A percentile compares a stretch with the other conserved stretches of the same genome.
phyloP scores from a whole-genome alignment of 2,329 filamentous ascomycete species.

The Fusarium sp. region DNA sequence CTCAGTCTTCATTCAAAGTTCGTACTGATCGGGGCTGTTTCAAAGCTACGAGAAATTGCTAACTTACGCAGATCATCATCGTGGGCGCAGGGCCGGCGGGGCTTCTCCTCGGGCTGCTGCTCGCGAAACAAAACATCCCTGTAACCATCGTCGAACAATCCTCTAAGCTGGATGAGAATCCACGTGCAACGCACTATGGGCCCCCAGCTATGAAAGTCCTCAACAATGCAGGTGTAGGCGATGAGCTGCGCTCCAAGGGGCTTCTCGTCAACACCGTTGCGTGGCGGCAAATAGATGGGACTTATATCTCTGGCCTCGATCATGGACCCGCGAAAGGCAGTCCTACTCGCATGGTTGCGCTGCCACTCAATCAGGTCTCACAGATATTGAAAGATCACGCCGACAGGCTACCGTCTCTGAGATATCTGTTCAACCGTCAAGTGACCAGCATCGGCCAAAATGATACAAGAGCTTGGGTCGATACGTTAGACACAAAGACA shows the following conservation, averaged over 20 bases:
- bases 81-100: slow-evolving; percentile 21
- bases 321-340: neutral
- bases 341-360: neutral
- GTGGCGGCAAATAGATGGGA: slow-evolving; percentile 12
- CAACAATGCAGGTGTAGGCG: slow-evolving; percentile 11
- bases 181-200: slow-evolving; percentile 21
- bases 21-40: neutral
- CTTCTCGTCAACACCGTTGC: neutral
- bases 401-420: slow-evolving; percentile 47
- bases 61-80: neutral
- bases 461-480: slow-evolving; percentile 55
- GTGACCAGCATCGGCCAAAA: slow-evolving; percentile 55
- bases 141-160: slow-evolving; percentile 7
- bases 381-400: neutral
- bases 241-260: slow-evolving; percentile 10
- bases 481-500: slow-evolving; percentile 48
- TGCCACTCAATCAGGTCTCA: slow-evolving; percentile 5
- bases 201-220: slow-evolving; percentile 6
- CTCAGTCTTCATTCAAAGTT: neutral
- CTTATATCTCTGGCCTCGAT: neutral
- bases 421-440: slow-evolving; percentile 47
- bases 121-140: neutral
- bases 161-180: slow-evolving; percentile 8
- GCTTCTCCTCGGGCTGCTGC: slow-evolving; percentile 7
- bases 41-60: no score